Percentiles rank a stretch among this genome's conserved stretches.
Conservation (phyloP, 2,329 filamentous ascomycete genomes). For the Alternaria conjuncta region DNA sequence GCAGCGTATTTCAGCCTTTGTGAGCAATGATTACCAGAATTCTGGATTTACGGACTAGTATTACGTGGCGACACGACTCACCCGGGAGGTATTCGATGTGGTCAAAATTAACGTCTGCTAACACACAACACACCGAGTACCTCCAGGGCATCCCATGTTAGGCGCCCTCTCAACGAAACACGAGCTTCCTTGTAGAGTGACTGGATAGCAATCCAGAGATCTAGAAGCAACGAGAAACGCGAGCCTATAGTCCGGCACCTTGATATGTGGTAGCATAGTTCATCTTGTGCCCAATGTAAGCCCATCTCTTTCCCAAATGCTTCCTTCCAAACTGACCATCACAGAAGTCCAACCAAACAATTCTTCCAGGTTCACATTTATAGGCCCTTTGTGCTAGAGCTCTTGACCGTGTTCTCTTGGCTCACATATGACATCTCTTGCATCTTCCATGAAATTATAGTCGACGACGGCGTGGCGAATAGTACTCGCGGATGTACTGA, state of each 20-base stretch:
- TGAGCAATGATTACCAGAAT: neutral
- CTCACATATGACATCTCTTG: neutral
- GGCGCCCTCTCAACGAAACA: neutral
- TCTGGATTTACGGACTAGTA: neutral
- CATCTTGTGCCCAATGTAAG: neutral
- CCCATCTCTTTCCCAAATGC: neutral
- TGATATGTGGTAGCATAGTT: neutral
- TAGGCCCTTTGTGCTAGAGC: neutral
- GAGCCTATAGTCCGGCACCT: too few relatives aligned
- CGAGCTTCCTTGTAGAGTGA: neutral
- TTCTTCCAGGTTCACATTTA: neutral
- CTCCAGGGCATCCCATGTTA: neutral
- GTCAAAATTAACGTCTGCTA: accelerated
- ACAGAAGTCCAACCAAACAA: neutral
- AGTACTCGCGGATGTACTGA: neutral
- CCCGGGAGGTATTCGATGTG: neutral
- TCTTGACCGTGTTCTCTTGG: neutral
- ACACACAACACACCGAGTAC: neutral
- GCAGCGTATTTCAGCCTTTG: neutral
- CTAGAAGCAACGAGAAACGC: neutral
- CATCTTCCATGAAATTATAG: neutral
- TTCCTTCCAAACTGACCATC: neutral
- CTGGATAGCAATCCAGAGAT: accelerated
- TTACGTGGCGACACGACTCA: neutral
- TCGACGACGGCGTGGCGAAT: neutral